phyloP scores from a whole-genome alignment of 176 grass and related monocot species.

The Carex kokanica region DNA sequence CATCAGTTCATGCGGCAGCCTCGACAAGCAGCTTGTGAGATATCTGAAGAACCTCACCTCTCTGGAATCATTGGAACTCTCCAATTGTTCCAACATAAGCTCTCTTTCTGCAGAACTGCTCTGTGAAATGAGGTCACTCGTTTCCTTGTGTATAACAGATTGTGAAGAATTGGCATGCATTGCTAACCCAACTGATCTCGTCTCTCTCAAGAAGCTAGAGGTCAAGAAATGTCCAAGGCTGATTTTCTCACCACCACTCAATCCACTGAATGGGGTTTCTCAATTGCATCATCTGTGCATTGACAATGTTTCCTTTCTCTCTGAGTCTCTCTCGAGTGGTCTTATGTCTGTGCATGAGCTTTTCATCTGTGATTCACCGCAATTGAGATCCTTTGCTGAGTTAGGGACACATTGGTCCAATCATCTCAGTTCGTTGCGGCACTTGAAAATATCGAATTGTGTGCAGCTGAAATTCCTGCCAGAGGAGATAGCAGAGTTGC shows the following conservation, averaged over 20 bases:
- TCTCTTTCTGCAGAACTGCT: neutral
- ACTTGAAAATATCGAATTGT: conserved; percentile 7
- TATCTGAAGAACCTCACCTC: conserved; percentile 21
- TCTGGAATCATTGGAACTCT: conserved; percentile 16
- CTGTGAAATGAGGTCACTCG: neutral
- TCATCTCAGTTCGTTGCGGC: neutral
- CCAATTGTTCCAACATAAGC: conserved; percentile 11
- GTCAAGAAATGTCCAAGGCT: conserved; percentile 18
- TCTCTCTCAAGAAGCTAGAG: neutral
- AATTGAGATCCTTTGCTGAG: neutral
- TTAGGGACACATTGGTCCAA: neutral
- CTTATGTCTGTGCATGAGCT: neutral
- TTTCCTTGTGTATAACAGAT: neutral
- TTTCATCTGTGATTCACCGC: neutral
- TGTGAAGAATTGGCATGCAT: conserved; percentile 21
- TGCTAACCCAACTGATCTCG: neutral
- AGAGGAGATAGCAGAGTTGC: conserved; percentile 12
- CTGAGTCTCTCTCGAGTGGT: neutral
- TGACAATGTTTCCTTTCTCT: conserved; percentile 10
- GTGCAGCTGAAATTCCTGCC: neutral
- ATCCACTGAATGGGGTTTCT: neutral
- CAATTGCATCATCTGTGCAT: neutral
- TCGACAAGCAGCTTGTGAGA: neutral
- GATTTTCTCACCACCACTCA: neutral
- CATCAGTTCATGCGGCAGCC: conserved; percentile 2